These are phyloP conservation scores for Paradendryphiella salina DNA, from an alignment of 2,329 filamentous ascomycete genomes.

Conservation along the genomic window DNA sequence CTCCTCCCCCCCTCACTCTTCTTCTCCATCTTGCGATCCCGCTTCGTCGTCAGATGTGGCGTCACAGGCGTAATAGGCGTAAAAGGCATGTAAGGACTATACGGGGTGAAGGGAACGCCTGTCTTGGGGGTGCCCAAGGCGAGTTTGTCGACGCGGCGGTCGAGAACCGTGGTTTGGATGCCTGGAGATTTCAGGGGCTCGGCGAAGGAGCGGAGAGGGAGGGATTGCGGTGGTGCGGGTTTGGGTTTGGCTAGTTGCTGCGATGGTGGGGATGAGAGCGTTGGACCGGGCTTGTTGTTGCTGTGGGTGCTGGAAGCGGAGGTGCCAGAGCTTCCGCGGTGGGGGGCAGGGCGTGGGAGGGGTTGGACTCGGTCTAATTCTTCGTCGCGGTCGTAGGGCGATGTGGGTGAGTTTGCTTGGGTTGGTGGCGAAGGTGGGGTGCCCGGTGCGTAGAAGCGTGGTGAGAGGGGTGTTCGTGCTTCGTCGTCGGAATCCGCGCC, in stretches of 20 bases:
- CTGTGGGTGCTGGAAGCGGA: background rate
- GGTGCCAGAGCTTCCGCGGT: conserved; percentile 20
- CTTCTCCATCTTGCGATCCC: conserved; percentile 70
- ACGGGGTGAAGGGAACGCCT: conserved; percentile 68
- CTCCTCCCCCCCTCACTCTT: conserved; percentile 59
- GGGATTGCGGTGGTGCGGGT: conserved; percentile 20
- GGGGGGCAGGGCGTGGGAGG: conserved; percentile 43
- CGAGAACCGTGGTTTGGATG: conserved; percentile 51
- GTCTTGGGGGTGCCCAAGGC: conserved; percentile 54
- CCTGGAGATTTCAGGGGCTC: conserved; percentile 36
- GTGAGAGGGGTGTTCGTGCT: conserved; percentile 58
- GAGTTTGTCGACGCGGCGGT: conserved; percentile 41
- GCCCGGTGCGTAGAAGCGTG: conserved; percentile 57
- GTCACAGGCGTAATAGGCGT: conserved; percentile 76
- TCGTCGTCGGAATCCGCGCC: conserved; percentile 51
- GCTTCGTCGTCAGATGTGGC: conserved; percentile 70
- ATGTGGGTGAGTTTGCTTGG: conserved; percentile 41
- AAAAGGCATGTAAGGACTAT: conserved; percentile 78
- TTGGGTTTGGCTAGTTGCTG: conserved; percentile 9
- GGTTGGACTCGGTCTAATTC: conserved; percentile 43
- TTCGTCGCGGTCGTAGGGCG: conserved; percentile 41
- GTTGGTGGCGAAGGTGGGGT: conserved; percentile 59
- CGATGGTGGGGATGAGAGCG: conserved; percentile 3
- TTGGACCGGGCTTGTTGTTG: conserved; percentile 13
- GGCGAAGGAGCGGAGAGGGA: conserved; percentile 45